Conservation (phyloP, 2,329 filamentous ascomycete genomes). For the Simplicillium sp. region DNA sequence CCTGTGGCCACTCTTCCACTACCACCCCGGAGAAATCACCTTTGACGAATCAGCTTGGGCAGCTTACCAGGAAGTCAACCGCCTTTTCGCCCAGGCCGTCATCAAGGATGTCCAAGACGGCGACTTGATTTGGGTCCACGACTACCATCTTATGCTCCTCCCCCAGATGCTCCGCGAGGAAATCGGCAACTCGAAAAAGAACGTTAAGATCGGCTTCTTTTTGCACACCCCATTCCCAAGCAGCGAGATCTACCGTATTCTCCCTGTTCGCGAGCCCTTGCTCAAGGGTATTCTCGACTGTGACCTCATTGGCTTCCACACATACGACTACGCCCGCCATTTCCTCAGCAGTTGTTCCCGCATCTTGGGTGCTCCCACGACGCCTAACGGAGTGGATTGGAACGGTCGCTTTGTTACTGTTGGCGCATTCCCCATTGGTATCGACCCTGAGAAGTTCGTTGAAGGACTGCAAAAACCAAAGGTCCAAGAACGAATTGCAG, state of each 20-base stretch:
- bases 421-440: conserved; percentile 94
- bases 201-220: conserved; percentile 98
- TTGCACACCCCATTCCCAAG: conserved; percentile 95
- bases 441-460: conserved; percentile 93
- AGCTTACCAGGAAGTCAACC: conserved; percentile 88
- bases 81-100: conserved; percentile 81
- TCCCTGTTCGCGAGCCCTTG: conserved; percentile 85
- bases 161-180: conserved; percentile 92
- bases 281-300: conserved; percentile 83
- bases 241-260: conserved; percentile 91
- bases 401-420: conserved; percentile 82
- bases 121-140: conserved; percentile 95
- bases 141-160: conserved; percentile 96
- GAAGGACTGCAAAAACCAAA: conserved; percentile 78
- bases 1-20: conserved; percentile 97
- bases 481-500: conserved; percentile 79
- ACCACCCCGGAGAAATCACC: conserved; percentile 95
- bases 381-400: conserved; percentile 88
- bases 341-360: conserved; percentile 96
- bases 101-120: conserved; percentile 83
- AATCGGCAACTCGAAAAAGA: conserved; percentile 70
- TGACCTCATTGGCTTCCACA: conserved; percentile 95
- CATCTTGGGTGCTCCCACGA: conserved; percentile 71
- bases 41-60: conserved; percentile 94
- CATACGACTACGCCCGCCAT: conserved; percentile 96